phyloP scores from a whole-genome alignment of 768 basidiomycete genomes.

The Tylopilus balloui region DNA sequence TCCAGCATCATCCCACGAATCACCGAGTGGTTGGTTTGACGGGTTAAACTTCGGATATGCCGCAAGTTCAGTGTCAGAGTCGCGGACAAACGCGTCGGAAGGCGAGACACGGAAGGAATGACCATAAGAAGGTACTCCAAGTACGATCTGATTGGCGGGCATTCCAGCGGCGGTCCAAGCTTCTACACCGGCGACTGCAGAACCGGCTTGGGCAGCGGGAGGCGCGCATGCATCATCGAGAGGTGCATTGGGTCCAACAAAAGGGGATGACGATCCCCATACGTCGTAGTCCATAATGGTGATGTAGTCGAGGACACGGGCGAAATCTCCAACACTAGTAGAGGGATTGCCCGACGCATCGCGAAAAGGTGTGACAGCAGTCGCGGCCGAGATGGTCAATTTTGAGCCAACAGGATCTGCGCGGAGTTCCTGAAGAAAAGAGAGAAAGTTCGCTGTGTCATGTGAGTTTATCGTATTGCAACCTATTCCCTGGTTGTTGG shows the following conservation, averaged over 20 bases:
- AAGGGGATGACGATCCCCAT: conserved; percentile 47
- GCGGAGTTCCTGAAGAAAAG: conserved; percentile 69
- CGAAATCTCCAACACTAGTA: conserved; percentile 67
- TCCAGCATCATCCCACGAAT: conserved; percentile 48
- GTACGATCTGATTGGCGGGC: conserved; percentile 61
- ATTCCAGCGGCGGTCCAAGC: conserved; percentile 78
- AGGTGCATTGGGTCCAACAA: conserved; percentile 78
- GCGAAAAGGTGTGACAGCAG: conserved; percentile 60
- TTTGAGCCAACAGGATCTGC: conserved; percentile 43
- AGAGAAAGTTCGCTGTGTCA: conserved; percentile 76
- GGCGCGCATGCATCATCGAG: conserved; percentile 70
- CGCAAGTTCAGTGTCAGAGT: conserved; percentile 35
- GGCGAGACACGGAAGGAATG: conserved; percentile 57
- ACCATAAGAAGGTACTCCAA: conserved; percentile 81
- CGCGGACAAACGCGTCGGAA: conserved; percentile 34
- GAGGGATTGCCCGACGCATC: conserved; percentile 57
- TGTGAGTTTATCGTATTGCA: conserved; percentile 55
- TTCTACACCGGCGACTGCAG: conserved; percentile 65
- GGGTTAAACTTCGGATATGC: conserved; percentile 49
- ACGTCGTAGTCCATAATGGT: conserved; percentile 65
- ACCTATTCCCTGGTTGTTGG: conserved; percentile 57
- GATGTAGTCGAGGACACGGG: conserved; percentile 62
- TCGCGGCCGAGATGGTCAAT: conserved; percentile 68
- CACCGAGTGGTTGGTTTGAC: conserved; percentile 43
- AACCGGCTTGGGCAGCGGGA: conserved; percentile 56